Conservation (phyloP, 139 green algal species). For the Chlamydomonas sp. region DNA sequence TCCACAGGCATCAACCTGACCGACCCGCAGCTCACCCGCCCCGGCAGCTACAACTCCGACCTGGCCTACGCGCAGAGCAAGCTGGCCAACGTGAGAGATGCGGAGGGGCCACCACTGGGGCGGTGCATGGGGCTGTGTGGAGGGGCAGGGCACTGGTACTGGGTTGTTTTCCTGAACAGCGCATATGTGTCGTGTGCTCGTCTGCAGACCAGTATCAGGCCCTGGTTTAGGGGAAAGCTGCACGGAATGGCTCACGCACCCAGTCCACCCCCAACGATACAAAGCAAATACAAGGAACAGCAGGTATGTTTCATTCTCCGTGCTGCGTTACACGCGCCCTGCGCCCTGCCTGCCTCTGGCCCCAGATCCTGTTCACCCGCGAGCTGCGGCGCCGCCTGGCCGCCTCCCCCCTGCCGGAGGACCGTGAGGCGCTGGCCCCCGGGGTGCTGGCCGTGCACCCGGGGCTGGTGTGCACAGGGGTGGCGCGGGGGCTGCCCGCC, state of each 20-base stretch:
- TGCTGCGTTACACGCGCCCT: not conserved
- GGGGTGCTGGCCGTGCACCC: slow-evolving; percentile 76
- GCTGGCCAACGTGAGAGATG: slow-evolving; percentile 60
- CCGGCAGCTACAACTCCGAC: slow-evolving; percentile 45
- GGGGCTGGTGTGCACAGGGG: slow-evolving; percentile 83
- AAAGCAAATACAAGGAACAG: not conserved
- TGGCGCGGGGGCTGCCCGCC: slow-evolving; percentile 76
- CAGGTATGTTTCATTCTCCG: not conserved
- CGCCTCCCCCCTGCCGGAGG: not conserved
- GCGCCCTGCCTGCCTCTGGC: too few species aligned
- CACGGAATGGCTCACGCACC: not conserved
- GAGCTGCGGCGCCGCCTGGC: slow-evolving; percentile 55
- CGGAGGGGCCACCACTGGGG: not conserved
- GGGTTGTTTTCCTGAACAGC: not conserved
- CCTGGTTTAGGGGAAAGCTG: not conserved
- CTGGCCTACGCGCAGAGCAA: slow-evolving; percentile 84
- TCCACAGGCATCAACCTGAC: slow-evolving; percentile 4
- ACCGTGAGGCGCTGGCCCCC: not conserved
- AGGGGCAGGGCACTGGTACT: not conserved
- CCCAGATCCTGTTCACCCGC: slow-evolving; percentile 70
- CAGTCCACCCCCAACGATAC: too few species aligned
- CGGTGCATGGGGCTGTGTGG: not conserved
- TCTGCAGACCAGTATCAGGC: too few species aligned
- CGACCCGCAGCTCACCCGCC: not conserved
- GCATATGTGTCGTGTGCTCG: too few species aligned